Percentiles rank a stretch among this genome's conserved stretches.
Evolutionary conservation across 2,329 filamentous ascomycete species (phyloP).

Genomic region (Epicoccum sorghinum): DNA sequence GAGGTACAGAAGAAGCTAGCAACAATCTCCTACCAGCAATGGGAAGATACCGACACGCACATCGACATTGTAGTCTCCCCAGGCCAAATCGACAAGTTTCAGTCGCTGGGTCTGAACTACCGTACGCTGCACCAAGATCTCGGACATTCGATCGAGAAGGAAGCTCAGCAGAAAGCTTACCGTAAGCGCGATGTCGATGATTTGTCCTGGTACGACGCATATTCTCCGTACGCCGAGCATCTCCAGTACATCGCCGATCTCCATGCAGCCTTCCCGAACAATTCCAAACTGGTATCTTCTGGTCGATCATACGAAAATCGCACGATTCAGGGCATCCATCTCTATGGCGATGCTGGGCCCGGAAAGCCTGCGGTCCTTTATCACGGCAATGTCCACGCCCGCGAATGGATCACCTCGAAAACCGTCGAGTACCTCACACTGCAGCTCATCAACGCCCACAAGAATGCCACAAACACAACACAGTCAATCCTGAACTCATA

Average conservation of each 20-base stretch:
- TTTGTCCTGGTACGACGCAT: conserved; percentile 27
- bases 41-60: conserved; percentile 39
- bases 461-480: conserved; percentile 28
- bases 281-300: conserved; percentile 28
- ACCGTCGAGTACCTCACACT: conserved; percentile 29
- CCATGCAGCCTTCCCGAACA: conserved; percentile 22
- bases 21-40: conserved; percentile 42
- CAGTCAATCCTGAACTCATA: conserved; percentile 29
- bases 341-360: conserved; percentile 29
- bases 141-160: conserved; percentile 49
- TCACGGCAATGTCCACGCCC: conserved; percentile 13
- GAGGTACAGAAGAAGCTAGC: conserved; percentile 43
- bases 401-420: conserved; percentile 54
- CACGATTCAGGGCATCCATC: conserved; percentile 31
- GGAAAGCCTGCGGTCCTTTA: conserved; percentile 49
- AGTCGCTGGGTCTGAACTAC: conserved; percentile 39
- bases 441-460: conserved; percentile 30
- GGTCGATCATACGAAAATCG: conserved; percentile 30
- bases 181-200: conserved; percentile 21
- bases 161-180: conserved; percentile 50
- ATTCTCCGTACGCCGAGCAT: conserved; percentile 31
- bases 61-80: conserved; percentile 52
- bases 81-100: conserved; percentile 45
- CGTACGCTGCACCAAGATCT: conserved; percentile 53
- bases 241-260: conserved; percentile 27